phyloP scores from a whole-genome alignment of 306 rosid species.

The Castanea crenata region DNA sequence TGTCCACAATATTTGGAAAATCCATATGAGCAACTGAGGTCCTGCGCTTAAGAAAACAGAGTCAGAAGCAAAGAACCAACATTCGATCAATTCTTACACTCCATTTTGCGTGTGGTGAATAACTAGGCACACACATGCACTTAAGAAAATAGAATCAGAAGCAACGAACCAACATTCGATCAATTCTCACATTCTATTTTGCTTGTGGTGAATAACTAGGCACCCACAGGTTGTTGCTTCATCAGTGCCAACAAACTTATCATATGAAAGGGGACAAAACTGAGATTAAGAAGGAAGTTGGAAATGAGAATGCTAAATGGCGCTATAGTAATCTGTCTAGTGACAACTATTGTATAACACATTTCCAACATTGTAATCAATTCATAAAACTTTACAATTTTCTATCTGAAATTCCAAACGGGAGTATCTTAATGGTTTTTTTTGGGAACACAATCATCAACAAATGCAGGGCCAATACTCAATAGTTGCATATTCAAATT shows the following conservation, averaged over 20 bases:
- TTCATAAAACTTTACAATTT: not conserved
- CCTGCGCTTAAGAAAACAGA: conserved; percentile 32
- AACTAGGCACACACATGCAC: conserved; percentile 65
- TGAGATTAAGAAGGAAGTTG: not conserved
- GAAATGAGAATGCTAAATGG: conserved; percentile 2
- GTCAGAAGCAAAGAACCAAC: not conserved
- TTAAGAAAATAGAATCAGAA: not conserved
- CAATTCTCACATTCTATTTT: conserved; percentile 53
- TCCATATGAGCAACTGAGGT: conserved; percentile 78
- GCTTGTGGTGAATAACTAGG: conserved; percentile 57
- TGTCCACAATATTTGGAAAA: conserved; percentile 63
- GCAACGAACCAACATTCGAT: conserved; percentile 1
- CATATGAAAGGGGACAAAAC: not conserved
- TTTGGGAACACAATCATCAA: conserved; percentile 39
- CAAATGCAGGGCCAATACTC: conserved; percentile 43
- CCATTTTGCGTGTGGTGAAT: conserved; percentile 60
- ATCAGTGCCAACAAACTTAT: too few species aligned
- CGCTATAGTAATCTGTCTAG: not conserved
- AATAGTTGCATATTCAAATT: conserved; percentile 80
- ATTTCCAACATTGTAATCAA: conserved; percentile 5
- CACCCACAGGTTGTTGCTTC: conserved; percentile 38
- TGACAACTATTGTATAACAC: not conserved
- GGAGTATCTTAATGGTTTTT: not conserved
- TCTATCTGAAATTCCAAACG: not conserved
- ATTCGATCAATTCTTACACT: conserved; percentile 33